Evolutionary conservation across 2,329 filamentous ascomycete species (phyloP).

Genomic region (Sporothrix inflata): DNA sequence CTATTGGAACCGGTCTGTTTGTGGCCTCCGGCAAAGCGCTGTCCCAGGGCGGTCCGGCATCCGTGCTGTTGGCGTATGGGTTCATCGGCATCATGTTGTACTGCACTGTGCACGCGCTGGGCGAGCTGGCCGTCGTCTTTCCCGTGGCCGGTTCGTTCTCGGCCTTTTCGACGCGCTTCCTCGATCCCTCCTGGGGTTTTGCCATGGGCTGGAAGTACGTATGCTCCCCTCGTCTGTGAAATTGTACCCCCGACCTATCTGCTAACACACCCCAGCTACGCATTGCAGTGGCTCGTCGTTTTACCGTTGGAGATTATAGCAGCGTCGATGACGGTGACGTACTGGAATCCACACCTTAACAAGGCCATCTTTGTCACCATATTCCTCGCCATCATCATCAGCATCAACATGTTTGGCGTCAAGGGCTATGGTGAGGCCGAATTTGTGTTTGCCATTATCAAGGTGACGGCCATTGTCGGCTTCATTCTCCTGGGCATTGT

Average conservation of each 20-base stretch:
- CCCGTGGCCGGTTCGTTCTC: conserved; percentile 92
- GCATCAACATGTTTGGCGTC: conserved; percentile 86
- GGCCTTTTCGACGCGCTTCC: conserved; percentile 86
- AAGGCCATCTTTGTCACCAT: conserved; percentile 80
- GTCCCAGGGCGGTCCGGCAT: conserved; percentile 73
- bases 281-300: conserved; percentile 83
- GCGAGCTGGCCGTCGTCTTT: conserved; percentile 87
- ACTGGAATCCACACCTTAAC: conserved; percentile 69
- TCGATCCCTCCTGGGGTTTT: conserved; percentile 93
- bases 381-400: conserved; percentile 75
- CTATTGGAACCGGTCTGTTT: conserved; percentile 88
- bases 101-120: conserved; percentile 87
- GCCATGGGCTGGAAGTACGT: conserved; percentile 91
- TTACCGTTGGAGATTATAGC: conserved; percentile 86
- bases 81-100: conserved; percentile 87
- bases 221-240: background rate
- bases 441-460: conserved; percentile 84
- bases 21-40: conserved; percentile 78
- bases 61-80: conserved; percentile 74
- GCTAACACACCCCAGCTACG: conserved; percentile 68
- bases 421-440: conserved; percentile 89
- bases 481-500: conserved; percentile 89
- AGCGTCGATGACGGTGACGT: conserved; percentile 80
- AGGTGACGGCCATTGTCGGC: conserved; percentile 81
- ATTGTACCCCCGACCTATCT: too few species aligned